Evolutionary conservation across 345 rosid species (phyloP).

Genomic region (Arabis hirsuta): DNA sequence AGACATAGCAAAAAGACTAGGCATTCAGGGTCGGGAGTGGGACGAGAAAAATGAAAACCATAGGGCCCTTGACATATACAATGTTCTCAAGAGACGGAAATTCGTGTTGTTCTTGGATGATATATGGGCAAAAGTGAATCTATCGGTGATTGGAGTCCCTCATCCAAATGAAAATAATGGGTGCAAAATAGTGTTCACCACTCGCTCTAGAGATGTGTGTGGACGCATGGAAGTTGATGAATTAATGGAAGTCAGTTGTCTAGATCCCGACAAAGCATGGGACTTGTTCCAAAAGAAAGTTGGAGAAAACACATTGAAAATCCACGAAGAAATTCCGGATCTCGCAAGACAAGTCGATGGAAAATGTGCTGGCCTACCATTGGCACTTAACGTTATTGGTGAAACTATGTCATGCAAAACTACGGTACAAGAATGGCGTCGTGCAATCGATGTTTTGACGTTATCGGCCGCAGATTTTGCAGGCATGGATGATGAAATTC

Average conservation of each 20-base stretch:
- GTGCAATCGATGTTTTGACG: not conserved
- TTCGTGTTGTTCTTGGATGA: too few relatives aligned
- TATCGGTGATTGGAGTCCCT: not conserved
- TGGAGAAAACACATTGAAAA: not conserved
- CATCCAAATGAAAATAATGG: not conserved
- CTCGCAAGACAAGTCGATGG: too few relatives aligned
- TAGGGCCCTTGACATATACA: too few relatives aligned
- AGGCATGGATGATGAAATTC: not conserved
- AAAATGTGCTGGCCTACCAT: too few relatives aligned
- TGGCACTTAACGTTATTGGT: too few relatives aligned
- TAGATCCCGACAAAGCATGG: slow-evolving; percentile 9
- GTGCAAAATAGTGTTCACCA: not conserved
- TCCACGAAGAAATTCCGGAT: not conserved
- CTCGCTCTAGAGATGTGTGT: slow-evolving; percentile 5
- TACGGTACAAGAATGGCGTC: not conserved
- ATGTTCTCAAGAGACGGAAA: too few relatives aligned
- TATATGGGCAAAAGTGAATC: too few relatives aligned
- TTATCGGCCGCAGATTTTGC: not conserved
- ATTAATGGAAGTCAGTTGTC: not conserved
- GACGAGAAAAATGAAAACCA: too few relatives aligned
- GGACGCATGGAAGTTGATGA: not conserved
- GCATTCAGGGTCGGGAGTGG: too few relatives aligned
- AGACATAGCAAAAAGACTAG: not conserved
- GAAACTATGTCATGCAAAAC: not conserved
- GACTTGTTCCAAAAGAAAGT: slow-evolving; percentile 1